These are phyloP conservation scores for Neurospora hispaniola DNA, from an alignment of 495 filamentous ascomycete species.

Conservation along the genomic window DNA sequence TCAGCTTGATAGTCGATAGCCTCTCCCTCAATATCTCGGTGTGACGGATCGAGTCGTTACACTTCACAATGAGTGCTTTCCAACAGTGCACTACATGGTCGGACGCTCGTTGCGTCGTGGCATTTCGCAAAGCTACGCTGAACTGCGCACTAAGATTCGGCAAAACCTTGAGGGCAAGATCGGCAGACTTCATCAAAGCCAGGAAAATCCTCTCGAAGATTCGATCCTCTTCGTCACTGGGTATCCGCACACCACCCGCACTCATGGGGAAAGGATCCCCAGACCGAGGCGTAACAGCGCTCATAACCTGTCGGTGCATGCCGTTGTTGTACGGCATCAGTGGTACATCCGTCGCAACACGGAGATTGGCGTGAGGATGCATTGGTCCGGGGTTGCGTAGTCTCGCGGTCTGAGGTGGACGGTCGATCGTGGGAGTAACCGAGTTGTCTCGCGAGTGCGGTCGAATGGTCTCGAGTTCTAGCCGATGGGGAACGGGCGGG, in stretches of 20 bases:
- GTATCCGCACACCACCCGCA: constrained; percentile 27
- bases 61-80: constrained; percentile 58
- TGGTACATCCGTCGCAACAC: constrained; percentile 39
- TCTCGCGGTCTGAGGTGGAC: constrained; percentile 36
- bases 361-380: constrained; percentile 41
- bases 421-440: constrained; percentile 51
- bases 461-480: constrained; percentile 30
- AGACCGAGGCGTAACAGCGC: constrained; percentile 60
- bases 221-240: constrained; percentile 56
- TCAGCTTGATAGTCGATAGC: constrained; percentile 70
- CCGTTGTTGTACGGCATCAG: constrained; percentile 31
- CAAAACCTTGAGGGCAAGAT: constrained; percentile 53
- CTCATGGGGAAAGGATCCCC: constrained; percentile 65
- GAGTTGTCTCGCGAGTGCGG: constrained; percentile 40
- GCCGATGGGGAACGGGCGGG: constrained; percentile 13
- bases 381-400: constrained; percentile 34
- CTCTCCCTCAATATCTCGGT: constrained; percentile 58
- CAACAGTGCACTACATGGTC: constrained; percentile 52
- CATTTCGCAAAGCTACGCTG: constrained; percentile 33
- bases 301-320: constrained; percentile 35
- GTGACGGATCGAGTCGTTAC: constrained; percentile 49
- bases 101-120: constrained; percentile 28
- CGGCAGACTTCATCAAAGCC: constrained; percentile 55
- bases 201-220: constrained; percentile 73
- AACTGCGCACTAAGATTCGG: constrained; percentile 57